These are phyloP conservation scores for Volvox africanus DNA, from an alignment of 139 green algal species.

Conservation along the genomic window DNA sequence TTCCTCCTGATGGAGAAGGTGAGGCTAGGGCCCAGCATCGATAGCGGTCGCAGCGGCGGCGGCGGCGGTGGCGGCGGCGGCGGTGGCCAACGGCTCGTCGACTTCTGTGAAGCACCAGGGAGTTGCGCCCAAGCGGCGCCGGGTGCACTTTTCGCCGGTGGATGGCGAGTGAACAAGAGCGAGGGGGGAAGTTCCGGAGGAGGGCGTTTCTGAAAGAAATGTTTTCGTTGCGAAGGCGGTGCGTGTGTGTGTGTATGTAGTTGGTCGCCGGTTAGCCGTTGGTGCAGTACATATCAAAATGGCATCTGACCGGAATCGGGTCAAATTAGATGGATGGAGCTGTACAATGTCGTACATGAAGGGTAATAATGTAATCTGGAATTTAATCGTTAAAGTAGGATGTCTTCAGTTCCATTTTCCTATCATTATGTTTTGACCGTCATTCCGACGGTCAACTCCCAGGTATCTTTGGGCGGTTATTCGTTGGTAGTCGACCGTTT, in stretches of 20 bases:
- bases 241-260: background rate
- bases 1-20: conserved; percentile 50
- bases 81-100: background rate
- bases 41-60: background rate
- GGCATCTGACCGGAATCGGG: background rate
- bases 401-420: background rate
- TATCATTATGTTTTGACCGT: background rate
- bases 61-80: background rate
- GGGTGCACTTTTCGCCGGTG: background rate
- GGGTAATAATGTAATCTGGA: background rate
- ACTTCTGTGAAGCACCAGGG: background rate
- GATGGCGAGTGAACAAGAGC: background rate
- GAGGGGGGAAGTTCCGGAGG: background rate
- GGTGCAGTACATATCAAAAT: background rate
- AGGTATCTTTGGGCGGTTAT: background rate
- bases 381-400: background rate
- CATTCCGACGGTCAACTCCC: background rate
- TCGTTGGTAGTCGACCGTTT: background rate
- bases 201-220: background rate
- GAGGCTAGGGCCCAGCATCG: background rate
- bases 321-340: background rate
- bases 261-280: background rate
- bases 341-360: background rate
- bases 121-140: background rate
- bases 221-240: too few relatives aligned